Conservation (phyloP, 1,284 basidiomycete genomes). For the Veloboletus limbatus region DNA sequence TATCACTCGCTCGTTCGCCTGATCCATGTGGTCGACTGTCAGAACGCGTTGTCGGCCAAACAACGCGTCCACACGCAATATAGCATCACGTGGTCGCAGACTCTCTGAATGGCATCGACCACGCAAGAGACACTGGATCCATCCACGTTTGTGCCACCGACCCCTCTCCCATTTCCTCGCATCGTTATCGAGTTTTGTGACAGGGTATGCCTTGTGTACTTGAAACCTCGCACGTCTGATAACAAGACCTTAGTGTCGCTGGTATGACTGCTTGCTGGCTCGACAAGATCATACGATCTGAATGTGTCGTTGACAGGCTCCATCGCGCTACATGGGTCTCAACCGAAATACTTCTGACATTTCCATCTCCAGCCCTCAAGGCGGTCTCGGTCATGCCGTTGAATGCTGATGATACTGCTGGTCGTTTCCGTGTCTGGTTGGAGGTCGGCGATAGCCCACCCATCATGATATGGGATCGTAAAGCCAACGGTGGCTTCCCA, state of each 20-base stretch:
- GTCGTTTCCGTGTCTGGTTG: slow-evolving; percentile 87
- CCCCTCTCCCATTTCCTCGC: slow-evolving; percentile 42
- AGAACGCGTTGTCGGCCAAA: slow-evolving; percentile 34
- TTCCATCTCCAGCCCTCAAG: slow-evolving; percentile 69
- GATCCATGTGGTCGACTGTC: slow-evolving; percentile 18
- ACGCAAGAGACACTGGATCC: no score
- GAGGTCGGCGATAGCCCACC: slow-evolving; percentile 39
- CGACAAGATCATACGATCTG: background rate
- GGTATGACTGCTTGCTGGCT: slow-evolving; percentile 41
- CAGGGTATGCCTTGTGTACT: slow-evolving; percentile 50
- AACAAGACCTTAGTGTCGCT: slow-evolving; percentile 56
- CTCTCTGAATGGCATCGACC: background rate
- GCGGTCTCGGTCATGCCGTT: slow-evolving; percentile 72
- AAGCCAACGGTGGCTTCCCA: slow-evolving; percentile 87
- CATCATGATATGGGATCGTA: slow-evolving; percentile 72
- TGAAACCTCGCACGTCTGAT: background rate
- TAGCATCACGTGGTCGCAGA: slow-evolving; percentile 24
- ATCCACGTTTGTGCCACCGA: slow-evolving; percentile 62
- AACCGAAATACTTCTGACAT: slow-evolving; percentile 87
- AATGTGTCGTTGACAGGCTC: slow-evolving; percentile 49
- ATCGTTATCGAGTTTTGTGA: slow-evolving; percentile 84
- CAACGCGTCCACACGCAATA: slow-evolving; percentile 40
- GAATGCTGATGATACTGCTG: slow-evolving; percentile 78
- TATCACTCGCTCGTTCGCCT: slow-evolving; percentile 18
- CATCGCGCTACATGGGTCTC: slow-evolving; percentile 87